Conservation (phyloP, 495 filamentous ascomycete species). For the Penicillium flavigenum region DNA sequence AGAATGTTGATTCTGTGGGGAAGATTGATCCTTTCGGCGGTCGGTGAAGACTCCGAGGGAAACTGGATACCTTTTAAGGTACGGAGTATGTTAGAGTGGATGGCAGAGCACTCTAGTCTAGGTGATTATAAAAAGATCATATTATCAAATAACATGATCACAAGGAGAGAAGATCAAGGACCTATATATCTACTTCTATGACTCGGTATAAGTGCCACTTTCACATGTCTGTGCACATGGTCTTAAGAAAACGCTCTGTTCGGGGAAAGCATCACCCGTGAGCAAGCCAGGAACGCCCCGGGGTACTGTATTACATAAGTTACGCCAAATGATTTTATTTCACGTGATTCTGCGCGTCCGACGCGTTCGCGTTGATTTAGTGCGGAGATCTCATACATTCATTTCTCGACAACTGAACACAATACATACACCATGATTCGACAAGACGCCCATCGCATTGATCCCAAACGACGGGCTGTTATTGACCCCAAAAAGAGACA, state of each 20-base stretch:
- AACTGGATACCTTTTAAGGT: slow-evolving; percentile 1
- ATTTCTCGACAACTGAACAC: not conserved
- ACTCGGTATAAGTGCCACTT: not conserved
- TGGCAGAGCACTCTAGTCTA: not conserved
- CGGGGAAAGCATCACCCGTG: not conserved
- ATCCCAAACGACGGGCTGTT: slow-evolving; percentile 71
- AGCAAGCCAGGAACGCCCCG: too few relatives aligned
- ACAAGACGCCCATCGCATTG: slow-evolving; percentile 70
- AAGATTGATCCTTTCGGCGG: slow-evolving; percentile 34
- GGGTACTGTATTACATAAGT: not conserved
- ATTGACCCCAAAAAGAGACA: slow-evolving; percentile 82
- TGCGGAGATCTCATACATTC: slow-evolving; percentile 8
- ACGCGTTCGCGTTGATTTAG: slow-evolving; percentile 30
- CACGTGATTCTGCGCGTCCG: slow-evolving; percentile 17
- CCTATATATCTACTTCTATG: not conserved
- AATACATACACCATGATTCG: slow-evolving; percentile 60
- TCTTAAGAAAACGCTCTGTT: not conserved
- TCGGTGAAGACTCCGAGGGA: slow-evolving; percentile 39
- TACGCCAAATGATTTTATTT: slow-evolving; percentile 11
- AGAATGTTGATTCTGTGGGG: slow-evolving; percentile 26
- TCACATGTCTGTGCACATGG: slow-evolving; percentile 10
- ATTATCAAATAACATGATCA: not conserved
- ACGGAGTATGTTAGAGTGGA: not conserved
- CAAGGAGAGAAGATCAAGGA: not conserved
- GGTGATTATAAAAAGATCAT: not conserved